These are phyloP conservation scores for Naganishia onofrii DNA, from an alignment of 768 basidiomycete genomes.

Conservation along the genomic window DNA sequence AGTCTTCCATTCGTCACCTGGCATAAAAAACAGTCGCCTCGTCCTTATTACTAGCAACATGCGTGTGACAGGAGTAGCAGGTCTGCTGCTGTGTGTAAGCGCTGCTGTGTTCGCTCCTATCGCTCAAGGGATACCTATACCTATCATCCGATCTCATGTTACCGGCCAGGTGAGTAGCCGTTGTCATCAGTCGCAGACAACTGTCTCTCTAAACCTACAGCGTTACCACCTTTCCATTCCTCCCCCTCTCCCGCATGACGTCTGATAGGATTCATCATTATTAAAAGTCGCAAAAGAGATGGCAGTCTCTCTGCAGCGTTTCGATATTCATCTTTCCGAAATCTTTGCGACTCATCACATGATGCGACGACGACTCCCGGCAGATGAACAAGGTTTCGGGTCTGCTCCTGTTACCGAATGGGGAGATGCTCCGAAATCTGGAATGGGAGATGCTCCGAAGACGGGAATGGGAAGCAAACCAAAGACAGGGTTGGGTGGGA, in stretches of 20 bases:
- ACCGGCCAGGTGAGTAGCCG: background rate
- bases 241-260: background rate
- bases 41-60: background rate
- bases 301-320: background rate
- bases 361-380: background rate
- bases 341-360: background rate
- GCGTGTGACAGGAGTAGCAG: background rate
- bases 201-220: background rate
- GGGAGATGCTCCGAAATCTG: slow-evolving; percentile 5
- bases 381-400: background rate
- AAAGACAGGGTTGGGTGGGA: background rate
- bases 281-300: background rate
- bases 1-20: too few relatives aligned
- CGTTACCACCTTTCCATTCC: background rate
- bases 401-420: slow-evolving; percentile 6
- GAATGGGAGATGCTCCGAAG: background rate
- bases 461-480: slow-evolving; percentile 6
- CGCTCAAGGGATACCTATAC: background rate
- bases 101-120: background rate
- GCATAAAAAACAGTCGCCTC: too few relatives aligned
- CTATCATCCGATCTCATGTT: background rate
- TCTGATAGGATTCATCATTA: background rate
- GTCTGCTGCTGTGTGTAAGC: background rate
- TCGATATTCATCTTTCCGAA: background rate
- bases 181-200: background rate